A percentile compares a stretch with the other conserved stretches of the same genome.
phyloP scores from a whole-genome alignment of 371 early-diverging fungal species.

The Saksenaea oblongispora region DNA sequence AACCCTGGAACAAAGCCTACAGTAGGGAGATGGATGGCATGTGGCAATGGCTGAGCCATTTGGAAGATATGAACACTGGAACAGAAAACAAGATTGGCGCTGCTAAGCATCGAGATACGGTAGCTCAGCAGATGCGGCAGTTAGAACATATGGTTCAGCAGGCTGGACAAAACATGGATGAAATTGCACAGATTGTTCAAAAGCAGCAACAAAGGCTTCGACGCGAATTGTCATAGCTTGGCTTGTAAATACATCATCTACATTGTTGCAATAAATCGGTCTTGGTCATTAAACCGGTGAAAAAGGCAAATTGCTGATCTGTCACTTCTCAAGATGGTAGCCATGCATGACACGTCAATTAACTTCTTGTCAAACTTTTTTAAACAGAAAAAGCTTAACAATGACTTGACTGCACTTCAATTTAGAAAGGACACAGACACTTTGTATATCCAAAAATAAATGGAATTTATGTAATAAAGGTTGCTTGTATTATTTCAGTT shows the following conservation, averaged over 20 bases:
- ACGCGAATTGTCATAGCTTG: not conserved
- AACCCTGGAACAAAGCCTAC: not conserved
- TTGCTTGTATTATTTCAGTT: no score
- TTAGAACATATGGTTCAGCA: constrained; percentile 21
- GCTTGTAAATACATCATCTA: not conserved
- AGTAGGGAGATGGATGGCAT: not conserved
- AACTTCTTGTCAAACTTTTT: no score
- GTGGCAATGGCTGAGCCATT: not conserved
- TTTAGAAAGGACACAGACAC: no score
- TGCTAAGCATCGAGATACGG: constrained; percentile 15
- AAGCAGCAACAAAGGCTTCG: constrained; percentile 12
- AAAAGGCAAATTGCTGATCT: no score
- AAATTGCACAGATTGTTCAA: constrained; percentile 19
- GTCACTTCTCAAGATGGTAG: no score
- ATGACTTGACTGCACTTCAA: no score
- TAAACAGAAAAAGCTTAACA: no score
- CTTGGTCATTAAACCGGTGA: no score
- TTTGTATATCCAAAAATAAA: no score
- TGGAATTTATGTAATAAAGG: no score
- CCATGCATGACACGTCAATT: no score
- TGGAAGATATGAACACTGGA: not conserved
- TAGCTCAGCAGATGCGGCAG: not conserved
- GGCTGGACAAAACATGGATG: constrained; percentile 22
- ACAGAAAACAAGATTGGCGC: not conserved
- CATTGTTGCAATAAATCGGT: not conserved